A percentile compares a stretch with the other conserved stretches of the same genome.
phyloP scores from a whole-genome alignment of 352 stramenopile genomes.

The Phytophthora sp. region DNA sequence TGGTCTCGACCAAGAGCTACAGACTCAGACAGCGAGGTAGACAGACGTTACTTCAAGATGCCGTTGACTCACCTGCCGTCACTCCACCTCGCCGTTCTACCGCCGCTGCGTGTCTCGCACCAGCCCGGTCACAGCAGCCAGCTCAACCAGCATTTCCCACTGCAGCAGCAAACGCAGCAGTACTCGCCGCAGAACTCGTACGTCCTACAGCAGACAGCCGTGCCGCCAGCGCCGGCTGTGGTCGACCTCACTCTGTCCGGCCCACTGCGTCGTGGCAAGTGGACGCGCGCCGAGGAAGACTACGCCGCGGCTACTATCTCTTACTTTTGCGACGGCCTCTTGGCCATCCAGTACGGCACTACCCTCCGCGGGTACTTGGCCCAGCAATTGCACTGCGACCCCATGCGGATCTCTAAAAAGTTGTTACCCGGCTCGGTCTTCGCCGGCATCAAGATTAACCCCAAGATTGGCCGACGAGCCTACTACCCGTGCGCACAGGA shows the following conservation, averaged over 20 bases:
- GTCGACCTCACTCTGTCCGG: conserved; percentile 39
- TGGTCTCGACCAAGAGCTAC: conserved; percentile 13
- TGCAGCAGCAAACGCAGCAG: conserved; percentile 19
- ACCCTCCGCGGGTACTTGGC: conserved; percentile 76
- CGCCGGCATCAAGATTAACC: conserved; percentile 71
- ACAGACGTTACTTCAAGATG: conserved; percentile 29
- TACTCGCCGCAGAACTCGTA: conserved; percentile 29
- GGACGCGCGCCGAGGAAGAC: conserved; percentile 69
- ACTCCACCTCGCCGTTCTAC: conserved; percentile 31
- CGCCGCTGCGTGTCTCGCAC: conserved; percentile 34
- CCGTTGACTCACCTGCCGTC: conserved; percentile 42
- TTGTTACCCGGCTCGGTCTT: conserved; percentile 66
- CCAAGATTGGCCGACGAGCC: conserved; percentile 72
- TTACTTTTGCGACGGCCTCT: conserved; percentile 69
- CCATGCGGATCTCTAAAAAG: conserved; percentile 86
- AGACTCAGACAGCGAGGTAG: too few relatives aligned
- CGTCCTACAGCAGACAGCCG: conserved; percentile 4
- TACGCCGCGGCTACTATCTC: conserved; percentile 73
- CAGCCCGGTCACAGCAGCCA: conserved; percentile 21
- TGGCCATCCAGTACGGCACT: conserved; percentile 77
- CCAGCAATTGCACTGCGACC: conserved; percentile 73
- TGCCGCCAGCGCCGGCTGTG: conserved; percentile 1
- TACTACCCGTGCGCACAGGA: conserved; percentile 70
- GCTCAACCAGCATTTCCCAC: conserved; percentile 38
- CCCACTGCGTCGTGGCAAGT: conserved; percentile 71